Base-by-base conservation (phyloP, 768 basidiomycete species). In the Phylloporus sp. region DNA sequence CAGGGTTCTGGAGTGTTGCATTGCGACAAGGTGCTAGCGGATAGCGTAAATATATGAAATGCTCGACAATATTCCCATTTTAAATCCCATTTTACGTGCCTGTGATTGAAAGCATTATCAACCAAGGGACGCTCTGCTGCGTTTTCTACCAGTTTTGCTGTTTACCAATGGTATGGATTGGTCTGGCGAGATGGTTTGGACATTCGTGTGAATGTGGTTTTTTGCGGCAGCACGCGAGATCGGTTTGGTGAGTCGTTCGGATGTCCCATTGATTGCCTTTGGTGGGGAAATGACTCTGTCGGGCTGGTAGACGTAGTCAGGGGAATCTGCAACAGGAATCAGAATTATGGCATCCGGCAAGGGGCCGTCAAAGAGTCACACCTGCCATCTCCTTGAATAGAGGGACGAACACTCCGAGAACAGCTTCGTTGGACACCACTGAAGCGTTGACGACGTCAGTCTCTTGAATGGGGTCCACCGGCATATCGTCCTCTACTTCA, bases 331-430 rank as follows among this genome's bases (percentile, higher is more conserved):
- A 23, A 28, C 13, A 9, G 8, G 9, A 22, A 22, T 62, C 36
- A 60, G 49, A 46, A 37, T 31, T n/a, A 17, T 2, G 15, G 2
- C 10, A 32, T 37, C 23, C 1, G 29, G 7, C 23, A 13, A 1
- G n/a, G 14, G 6, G 20, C 8, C 11, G 13, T 27, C 26, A 4
- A 21, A 42, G 1, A 17, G 11, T 63, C 70, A 11, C 53, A 79
- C 77, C 71, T 76, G 73, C 41, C 66, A 66, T 62, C 38, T 49
- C 58, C 53, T 69, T 78, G 73, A 93, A 93, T 21, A 92, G 66
- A 27, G 74, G 71, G 21, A 82, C 68, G 48, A 92, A 77, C 14
- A 69, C 62, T 7, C 71, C 63, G 58, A 90, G 76, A 62, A 90
- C 82, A 11, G 69, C 66, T n/a, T 72, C 65, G 33, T 70, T 68